phyloP scores from a whole-genome alignment of 2,329 filamentous ascomycete species.

The Cyclaneusma minus region DNA sequence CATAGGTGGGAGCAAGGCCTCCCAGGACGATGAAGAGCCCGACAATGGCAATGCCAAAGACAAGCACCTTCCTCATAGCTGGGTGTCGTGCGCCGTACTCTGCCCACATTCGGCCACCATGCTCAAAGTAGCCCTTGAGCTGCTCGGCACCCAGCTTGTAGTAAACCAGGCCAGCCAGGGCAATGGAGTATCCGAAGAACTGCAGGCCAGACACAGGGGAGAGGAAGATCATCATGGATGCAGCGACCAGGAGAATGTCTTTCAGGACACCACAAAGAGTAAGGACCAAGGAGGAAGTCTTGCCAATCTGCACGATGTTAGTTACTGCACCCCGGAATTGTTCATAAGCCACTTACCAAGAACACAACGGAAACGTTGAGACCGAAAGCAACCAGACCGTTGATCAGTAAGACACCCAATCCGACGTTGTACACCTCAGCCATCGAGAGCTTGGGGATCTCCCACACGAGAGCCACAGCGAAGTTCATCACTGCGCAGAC shows the following conservation, averaged over 20 bases:
- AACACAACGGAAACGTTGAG: constrained; percentile 79
- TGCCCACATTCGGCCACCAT: constrained; percentile 65
- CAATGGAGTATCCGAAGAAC: constrained; percentile 72
- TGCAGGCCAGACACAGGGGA: constrained; percentile 61
- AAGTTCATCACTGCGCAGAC: constrained; percentile 75
- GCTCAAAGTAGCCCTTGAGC: constrained; percentile 62
- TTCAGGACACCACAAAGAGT: constrained; percentile 80
- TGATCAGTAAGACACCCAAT: constrained; percentile 54
- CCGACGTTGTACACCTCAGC: constrained; percentile 60
- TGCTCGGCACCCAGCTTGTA: constrained; percentile 78
- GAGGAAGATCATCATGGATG: constrained; percentile 70
- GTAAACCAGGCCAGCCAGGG: constrained; percentile 64
- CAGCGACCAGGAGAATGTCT: constrained; percentile 68
- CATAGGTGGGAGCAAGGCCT: constrained; percentile 46
- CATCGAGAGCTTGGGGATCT: constrained; percentile 55
- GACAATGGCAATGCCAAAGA: constrained; percentile 48
- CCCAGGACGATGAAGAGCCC: constrained; percentile 56
- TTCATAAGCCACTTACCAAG: constrained; percentile 40
- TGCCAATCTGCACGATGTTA: constrained; percentile 53
- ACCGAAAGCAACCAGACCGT: constrained; percentile 64
- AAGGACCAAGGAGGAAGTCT: constrained; percentile 72
- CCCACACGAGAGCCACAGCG: constrained; percentile 55
- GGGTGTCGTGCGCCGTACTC: constrained; percentile 72
- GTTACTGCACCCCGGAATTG: constrained; percentile 3
- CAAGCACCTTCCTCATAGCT: constrained; percentile 59